phyloP scores from a whole-genome alignment of 441 rosid genomes.

The Raphanus hybrid region DNA sequence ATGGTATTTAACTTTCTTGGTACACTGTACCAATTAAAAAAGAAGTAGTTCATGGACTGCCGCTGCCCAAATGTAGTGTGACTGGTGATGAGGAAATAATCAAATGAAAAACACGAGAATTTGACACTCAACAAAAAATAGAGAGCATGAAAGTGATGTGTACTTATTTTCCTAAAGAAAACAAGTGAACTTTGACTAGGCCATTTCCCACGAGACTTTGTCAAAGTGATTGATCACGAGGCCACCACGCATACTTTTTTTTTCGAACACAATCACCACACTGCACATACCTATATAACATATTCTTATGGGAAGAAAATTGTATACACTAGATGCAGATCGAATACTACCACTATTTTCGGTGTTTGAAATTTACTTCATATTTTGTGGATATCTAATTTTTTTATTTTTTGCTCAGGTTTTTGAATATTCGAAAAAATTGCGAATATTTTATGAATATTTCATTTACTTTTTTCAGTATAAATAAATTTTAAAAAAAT shows the following conservation, averaged over 20 bases:
- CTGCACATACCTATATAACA: slow-evolving; percentile 1
- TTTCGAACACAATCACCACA: too few relatives aligned
- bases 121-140: slow-evolving; percentile 40
- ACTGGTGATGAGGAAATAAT: slow-evolving; percentile 3
- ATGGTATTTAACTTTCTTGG: slow-evolving; percentile 26
- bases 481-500: too few relatives aligned
- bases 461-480: too few relatives aligned
- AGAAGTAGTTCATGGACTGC: slow-evolving; percentile 24
- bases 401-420: too few relatives aligned
- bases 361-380: too few relatives aligned
- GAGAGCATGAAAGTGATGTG: slow-evolving; percentile 41
- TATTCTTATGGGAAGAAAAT: slow-evolving; percentile 8
- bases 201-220: slow-evolving; percentile 34
- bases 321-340: too few relatives aligned
- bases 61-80: slow-evolving; percentile 3
- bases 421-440: too few relatives aligned
- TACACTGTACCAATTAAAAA: slow-evolving; percentile 30
- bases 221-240: slow-evolving; percentile 45
- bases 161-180: slow-evolving; percentile 30
- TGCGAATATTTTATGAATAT: too few relatives aligned
- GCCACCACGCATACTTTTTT: slow-evolving; percentile 17
- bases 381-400: too few relatives aligned
- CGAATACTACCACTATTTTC: too few relatives aligned
- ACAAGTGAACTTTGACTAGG: slow-evolving; percentile 42
- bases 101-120: slow-evolving; percentile 18